A percentile compares a stretch with the other conserved stretches of the same genome.
These are phyloP conservation scores for Aureobasidium zeae DNA, from an alignment of 2,329 filamentous ascomycete genomes.

Conservation along the genomic window DNA sequence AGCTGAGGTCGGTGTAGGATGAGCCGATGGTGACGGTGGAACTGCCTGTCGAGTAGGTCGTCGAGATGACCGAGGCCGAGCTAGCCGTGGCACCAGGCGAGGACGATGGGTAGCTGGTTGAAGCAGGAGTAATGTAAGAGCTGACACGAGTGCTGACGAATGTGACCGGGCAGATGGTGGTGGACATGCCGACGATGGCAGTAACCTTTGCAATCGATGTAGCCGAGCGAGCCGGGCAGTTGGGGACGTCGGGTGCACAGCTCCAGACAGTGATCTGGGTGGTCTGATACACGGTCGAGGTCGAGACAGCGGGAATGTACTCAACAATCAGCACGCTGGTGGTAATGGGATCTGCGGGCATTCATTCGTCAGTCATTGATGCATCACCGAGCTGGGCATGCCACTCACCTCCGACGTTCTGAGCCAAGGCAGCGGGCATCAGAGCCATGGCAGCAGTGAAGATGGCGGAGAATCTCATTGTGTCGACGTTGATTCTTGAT, in stretches of 20 bases:
- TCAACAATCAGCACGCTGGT: constrained; percentile 24
- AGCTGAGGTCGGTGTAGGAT: neutral
- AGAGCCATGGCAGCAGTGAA: constrained; percentile 6
- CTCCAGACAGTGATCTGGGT: constrained; percentile 35
- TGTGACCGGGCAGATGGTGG: constrained; percentile 37
- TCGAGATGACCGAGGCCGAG: constrained; percentile 10
- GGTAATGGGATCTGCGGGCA: constrained; percentile 5
- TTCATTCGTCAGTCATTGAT: neutral
- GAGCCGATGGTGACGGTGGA: constrained; percentile 10
- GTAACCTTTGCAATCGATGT: constrained; percentile 30
- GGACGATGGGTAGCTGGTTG: constrained; percentile 15
- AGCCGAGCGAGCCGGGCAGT: constrained; percentile 29
- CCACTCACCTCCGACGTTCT: constrained; percentile 3
- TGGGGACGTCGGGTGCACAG: constrained; percentile 32
- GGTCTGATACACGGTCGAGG: constrained; percentile 36
- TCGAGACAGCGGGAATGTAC: constrained; percentile 28
- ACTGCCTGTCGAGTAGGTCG: constrained; percentile 11
- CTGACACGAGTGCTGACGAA: constrained; percentile 20
- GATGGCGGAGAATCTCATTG: constrained; percentile 13
- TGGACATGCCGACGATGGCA: constrained; percentile 32
- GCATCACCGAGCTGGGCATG: neutral
- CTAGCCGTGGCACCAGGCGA: constrained; percentile 10
- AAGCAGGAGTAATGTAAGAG: constrained; percentile 10
- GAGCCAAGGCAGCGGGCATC: constrained; percentile 2
- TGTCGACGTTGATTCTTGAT: constrained; percentile 5